phyloP scores from a whole-genome alignment of 148 eudicot genomes.

The Spergularia marina region DNA sequence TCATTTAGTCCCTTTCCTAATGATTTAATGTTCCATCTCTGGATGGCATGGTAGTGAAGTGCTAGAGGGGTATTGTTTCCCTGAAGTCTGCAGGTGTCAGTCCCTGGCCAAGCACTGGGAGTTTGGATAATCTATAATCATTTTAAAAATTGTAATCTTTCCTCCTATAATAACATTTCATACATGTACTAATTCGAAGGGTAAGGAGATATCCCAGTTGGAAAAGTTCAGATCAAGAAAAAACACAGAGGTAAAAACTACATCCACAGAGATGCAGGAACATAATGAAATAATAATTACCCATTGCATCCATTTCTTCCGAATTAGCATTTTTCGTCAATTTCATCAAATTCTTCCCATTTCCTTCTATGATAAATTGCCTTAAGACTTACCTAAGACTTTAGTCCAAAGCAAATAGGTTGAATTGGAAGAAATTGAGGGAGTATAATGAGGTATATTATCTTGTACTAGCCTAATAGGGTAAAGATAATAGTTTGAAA shows the following conservation, averaged over 20 bases:
- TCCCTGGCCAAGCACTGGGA: background rate
- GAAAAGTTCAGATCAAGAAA: background rate
- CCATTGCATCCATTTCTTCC: too few species aligned
- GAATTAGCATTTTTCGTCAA: too few species aligned
- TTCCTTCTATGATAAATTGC: too few species aligned
- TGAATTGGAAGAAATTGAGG: too few species aligned
- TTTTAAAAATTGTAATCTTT: background rate
- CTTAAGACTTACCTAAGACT: too few species aligned
- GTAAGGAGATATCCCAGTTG: background rate
- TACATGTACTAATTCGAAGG: background rate
- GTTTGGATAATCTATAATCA: background rate
- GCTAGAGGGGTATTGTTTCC: background rate
- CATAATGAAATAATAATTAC: background rate
- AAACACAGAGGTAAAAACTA: background rate
- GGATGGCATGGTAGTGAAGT: background rate
- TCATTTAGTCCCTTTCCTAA: background rate
- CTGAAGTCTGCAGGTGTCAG: background rate
- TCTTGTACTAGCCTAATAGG: too few species aligned
- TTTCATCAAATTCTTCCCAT: too few species aligned
- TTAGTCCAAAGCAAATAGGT: too few species aligned
- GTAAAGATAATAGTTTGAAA: background rate
- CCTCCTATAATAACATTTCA: background rate
- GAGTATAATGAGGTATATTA: too few species aligned
- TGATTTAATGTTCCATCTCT: background rate
- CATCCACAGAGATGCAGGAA: background rate